Base-by-base conservation (phyloP, 2,329 filamentous ascomycete species). In the Juglanconis juglandina region DNA sequence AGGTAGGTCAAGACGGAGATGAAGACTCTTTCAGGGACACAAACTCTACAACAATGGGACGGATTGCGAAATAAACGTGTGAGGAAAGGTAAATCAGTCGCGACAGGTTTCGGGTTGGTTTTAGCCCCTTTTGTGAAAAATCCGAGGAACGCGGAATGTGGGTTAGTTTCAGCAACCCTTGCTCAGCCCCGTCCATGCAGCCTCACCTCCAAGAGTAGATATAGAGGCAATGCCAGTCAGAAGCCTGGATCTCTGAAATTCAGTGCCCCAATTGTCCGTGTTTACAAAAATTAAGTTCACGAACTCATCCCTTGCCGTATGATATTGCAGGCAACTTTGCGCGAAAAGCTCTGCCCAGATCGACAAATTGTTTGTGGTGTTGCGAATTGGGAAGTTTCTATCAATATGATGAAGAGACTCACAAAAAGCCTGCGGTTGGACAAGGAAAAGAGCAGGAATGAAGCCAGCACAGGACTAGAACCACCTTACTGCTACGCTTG, bases 21-120 rank as follows among this genome's bases (percentile, higher is more conserved):
- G 10, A 10, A 42, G 39, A 42, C 11, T 4, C 11, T 7, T 42
- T 42, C 39, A 11, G 14, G 14, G 3, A 14, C 3, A 8, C 10
- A 10, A 14, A 42, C 39, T 42, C 39, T 42, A 14, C 14, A 14
- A 42, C 39, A 42, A 11, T 24, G 8, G 32, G 39, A 33, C 30
- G 13, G 10, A 14, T 35, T 13, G 24, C 13, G 3, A 52, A 37
- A 33, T 33, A 39, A 34, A 10, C 34, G n/a, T 52, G 49, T 52
- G 34, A 39, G 14, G 39, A 39, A n/a, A 32, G 48, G 13, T 33
- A 33, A 33, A 33, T 59, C 57, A 44, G 57, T 52, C 59, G 14
- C 14, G 33, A 53, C n/a, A 14, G 48, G 56, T 62, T 59, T 62
- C 50, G 56, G 47, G n/a, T 56, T 39, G 24, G 56, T 59, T 62